A percentile compares a stretch with the other conserved stretches of the same genome.
Conservation (phyloP, 768 basidiomycete species). For the Psilocybe sp. region DNA sequence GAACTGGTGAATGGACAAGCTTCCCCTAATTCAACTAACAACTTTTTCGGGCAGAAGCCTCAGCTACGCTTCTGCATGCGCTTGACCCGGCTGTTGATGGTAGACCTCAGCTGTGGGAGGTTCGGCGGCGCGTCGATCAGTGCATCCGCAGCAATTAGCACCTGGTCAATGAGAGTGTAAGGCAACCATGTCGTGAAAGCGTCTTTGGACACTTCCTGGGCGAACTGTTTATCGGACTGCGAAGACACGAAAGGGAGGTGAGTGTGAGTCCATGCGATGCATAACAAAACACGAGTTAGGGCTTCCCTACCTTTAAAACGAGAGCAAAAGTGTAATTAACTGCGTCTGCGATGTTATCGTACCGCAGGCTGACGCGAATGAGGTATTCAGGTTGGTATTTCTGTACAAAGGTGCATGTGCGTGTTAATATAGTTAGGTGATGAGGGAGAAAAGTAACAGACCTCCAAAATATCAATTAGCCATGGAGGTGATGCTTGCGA, state of each 20-base stretch:
- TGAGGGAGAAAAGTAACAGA: slow-evolving; percentile 20
- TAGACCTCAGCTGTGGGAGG: slow-evolving; percentile 51
- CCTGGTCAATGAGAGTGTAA: slow-evolving; percentile 81
- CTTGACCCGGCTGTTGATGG: slow-evolving; percentile 62
- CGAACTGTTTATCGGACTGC: slow-evolving; percentile 53
- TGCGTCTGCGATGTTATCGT: slow-evolving; percentile 76
- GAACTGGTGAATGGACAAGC: not conserved
- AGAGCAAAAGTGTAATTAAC: slow-evolving; percentile 70
- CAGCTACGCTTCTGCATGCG: slow-evolving; percentile 62
- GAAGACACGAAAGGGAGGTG: slow-evolving; percentile 4
- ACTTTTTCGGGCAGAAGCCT: slow-evolving; percentile 20
- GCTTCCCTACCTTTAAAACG: slow-evolving; percentile 58
- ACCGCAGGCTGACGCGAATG: slow-evolving; percentile 74
- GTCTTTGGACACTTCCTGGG: slow-evolving; percentile 45
- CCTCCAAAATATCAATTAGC: slow-evolving; percentile 77
- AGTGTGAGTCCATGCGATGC: not conserved
- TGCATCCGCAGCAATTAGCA: slow-evolving; percentile 60
- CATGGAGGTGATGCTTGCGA: slow-evolving; percentile 72
- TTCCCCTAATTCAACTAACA: slow-evolving; percentile 4
- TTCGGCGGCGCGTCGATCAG: slow-evolving; percentile 48
- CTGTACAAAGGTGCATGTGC: slow-evolving; percentile 28
- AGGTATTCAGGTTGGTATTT: slow-evolving; percentile 81
- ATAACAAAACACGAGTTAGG: not conserved
- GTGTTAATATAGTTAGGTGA: slow-evolving; percentile 5
- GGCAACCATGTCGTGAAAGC: slow-evolving; percentile 76